Evolutionary conservation across 208 protist species (phyloP), one percentile per base, ranked within the genome.

Genomic region (Trypanosoma boissoni): DNA sequence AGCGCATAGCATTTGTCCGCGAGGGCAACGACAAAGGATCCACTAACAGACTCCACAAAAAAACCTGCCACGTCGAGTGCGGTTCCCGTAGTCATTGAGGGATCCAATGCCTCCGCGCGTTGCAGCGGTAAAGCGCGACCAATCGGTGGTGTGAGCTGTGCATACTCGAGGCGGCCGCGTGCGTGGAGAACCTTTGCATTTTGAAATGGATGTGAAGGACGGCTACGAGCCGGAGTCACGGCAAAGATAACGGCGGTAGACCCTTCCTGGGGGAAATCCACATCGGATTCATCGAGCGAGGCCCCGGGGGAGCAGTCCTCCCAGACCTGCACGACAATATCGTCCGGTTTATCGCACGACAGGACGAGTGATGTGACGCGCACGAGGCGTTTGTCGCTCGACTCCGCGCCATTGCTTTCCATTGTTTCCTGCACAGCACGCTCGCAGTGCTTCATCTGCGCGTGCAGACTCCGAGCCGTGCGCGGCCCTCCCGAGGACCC

Each of bases 321-420:
- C 83, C 86, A 93, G 29, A 86, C 64, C 57, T 93, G 86, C 36
- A 93, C 68, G 1, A 93, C 55, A 1, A 78, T 71, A 68, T 92
- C 76, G 23, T 66, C 78, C 8, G 65, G 58, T 0, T 48, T 16
- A 3, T 70, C 67, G 46, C 75, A 74, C 7, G 62, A 62, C 26
- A 89, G 23, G 2, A 90, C 64, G 27, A 83, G 43, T 20, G 86
- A 89, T 6, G 75, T 74, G 7, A 92, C 70, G 9, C 82, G 68
- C 4, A 63, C 64, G 14, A 88, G 50, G 20, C 57, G 58, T 18
- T 18, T 10, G 23, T 28, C 37, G 29, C 23, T 61, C 42, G 4
- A n/a, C n/a, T n/a, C 49, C 43, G 39, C 9, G 28, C 73, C 52
- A 1, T 21, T 37, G 10, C 21, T 6, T 1, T 28, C 43, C 32